Base-by-base conservation (phyloP, 768 basidiomycete species). In the Porpolomopsis calyptriformis region DNA sequence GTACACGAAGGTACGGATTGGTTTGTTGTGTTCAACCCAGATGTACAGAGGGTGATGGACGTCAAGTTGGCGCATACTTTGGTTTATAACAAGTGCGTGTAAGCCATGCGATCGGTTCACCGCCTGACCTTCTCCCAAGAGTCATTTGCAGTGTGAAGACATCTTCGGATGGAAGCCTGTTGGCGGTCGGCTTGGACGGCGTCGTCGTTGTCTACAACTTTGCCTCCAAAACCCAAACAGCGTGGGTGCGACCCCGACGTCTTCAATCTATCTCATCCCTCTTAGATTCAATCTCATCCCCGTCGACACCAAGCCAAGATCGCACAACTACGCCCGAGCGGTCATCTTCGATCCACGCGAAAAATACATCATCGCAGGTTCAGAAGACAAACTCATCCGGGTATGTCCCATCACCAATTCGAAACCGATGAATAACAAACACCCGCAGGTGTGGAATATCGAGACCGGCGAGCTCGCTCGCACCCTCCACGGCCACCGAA, bases 301-400 rank as follows among this genome's bases (percentile, higher is more conserved):
- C 16, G 96, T 86, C 58, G 90, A 96, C 60, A 85, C 84, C 29
- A 85, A 86, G 65, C 86, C 89, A 1, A 93, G 94, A 0, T 60
- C 56, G 7, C 88, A 87, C 64, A 85, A 80, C 51, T 97, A 97
- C 63, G 93, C 72, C 47, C 88, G 93, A 56, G 94, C 91, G 57
- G 89, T 96, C 24, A 76, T 85, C 48, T 94, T 96, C 66, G 93
- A 89, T 43, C 86, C 89, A 12, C 90, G 97, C 62, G 90, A 91
- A 23, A 89, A 87, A 61, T 80, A 73, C 51, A 76, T 97, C 25
- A 93, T 93, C 25, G 96, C 93, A 4, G 93, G 93, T 7, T 90
- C 92, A 0, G 93, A 98, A 63, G 93, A 98, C 66, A 77, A 84
- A 48, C 80, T 38, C 25, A 31, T 31, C 29, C 29, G 29, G 7